phyloP scores from a whole-genome alignment of 257 asterid species.

The Eucommia ulmoides region DNA sequence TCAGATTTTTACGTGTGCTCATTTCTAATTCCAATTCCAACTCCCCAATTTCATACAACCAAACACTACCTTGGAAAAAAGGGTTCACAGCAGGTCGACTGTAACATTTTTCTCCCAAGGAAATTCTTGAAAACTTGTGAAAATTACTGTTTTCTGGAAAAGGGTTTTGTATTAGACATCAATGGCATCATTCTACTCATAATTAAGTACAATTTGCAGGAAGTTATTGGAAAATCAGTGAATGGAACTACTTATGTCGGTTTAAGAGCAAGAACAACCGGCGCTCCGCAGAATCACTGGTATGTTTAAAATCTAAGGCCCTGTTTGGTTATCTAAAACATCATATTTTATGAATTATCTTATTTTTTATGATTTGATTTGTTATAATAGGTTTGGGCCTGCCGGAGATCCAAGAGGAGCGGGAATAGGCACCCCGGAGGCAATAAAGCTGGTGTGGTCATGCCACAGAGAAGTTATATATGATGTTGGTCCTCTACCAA shows the following conservation, averaged over 20 bases:
- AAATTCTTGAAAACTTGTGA: neutral
- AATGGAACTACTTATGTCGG: conserved; percentile 95
- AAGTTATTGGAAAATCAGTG: conserved; percentile 75
- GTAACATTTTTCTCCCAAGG: no score
- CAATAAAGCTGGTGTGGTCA: conserved; percentile 88
- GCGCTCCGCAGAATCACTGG: conserved; percentile 98
- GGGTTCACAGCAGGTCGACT: no score
- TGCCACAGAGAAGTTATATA: conserved; percentile 78
- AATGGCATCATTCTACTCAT: neutral
- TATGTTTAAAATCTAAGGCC: no score
- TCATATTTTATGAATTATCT: neutral
- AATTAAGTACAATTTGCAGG: conserved; percentile 26
- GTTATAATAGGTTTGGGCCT: conserved; percentile 62
- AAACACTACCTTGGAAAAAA: neutral
- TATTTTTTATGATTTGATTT: neutral
- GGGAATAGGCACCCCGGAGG: conserved; percentile 89
- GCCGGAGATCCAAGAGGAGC: conserved; percentile 92
- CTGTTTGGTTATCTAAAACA: no score
- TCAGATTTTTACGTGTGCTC: neutral
- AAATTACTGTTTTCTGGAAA: neutral
- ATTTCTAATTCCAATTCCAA: neutral
- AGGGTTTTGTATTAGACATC: no score
- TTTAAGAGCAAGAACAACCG: conserved; percentile 83
- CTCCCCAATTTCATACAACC: neutral
- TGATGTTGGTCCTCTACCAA: conserved; percentile 65